Base-by-base conservation (phyloP, 192 early-diverging fungal genomes). In the Coemansia sp. region DNA sequence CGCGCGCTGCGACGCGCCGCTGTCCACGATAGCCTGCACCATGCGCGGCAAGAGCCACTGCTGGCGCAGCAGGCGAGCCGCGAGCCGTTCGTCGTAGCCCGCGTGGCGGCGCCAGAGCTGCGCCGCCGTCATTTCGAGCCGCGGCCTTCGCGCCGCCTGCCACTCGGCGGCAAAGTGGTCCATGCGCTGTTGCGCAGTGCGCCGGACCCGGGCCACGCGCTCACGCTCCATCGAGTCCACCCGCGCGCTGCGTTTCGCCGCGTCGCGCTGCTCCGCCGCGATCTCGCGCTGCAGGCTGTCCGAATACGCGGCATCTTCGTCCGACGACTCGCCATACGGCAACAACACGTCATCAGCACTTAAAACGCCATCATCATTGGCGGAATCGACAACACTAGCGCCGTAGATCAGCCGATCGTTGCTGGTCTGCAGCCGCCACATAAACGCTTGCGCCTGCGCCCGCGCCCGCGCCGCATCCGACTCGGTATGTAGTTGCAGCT, bases 271-370 rank as follows among this genome's bases (percentile, higher is more conserved):
- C 53, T 67, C 63, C n/a, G 18, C 13, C 4, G 31, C 39, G 27
- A 69, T 58, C 33, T 67, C 68, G 19, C 64, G 64, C 30, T 32
- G 17, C 17, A 68, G 23, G 11, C 33, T n/a, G 15, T 63, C 71
- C 0, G 65, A 63, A 3, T 52, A n/a, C 33, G 41, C 71, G 6
- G 36, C 57, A 5, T 43, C 53, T 5, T 45, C 42, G 22, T 58
- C 42, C 10, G 64, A 68, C 4, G 67, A 73, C 13, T 80, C 77
- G 17, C 82, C 79, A 29, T 77, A 81, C 13, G 60, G 27, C 0
- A 77, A 77, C 21, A 83, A 51, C 1, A 65, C 58, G 5, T 43
- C 17, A 32, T 77, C 58, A n/a, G n/a, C n/a, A n/a, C n/a, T n/a
- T n/a, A n/a, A n/a, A n/a, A n/a, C n/a, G 0, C 46, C 63, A 2